Evolutionary conservation across 2,329 filamentous ascomycete genomes (phyloP).

Genomic region (Calonectria crousiana): DNA sequence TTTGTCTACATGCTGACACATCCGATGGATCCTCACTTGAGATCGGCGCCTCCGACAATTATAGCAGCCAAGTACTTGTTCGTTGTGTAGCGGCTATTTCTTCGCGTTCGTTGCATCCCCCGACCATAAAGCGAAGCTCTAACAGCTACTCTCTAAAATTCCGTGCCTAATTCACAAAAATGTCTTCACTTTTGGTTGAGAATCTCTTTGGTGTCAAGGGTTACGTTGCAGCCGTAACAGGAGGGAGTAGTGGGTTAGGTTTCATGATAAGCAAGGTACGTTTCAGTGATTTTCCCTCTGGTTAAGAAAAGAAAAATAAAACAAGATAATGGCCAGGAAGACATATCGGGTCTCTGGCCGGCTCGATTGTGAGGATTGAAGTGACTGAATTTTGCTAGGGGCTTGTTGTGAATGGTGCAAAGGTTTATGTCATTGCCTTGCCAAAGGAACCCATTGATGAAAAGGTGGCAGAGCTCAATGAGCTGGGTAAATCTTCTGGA

Average conservation of each 20-base stretch:
- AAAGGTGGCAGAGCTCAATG: constrained; percentile 53
- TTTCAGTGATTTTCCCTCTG: neutral
- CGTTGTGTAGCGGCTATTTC: neutral
- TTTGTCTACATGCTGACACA: neutral
- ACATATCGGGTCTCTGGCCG: neutral
- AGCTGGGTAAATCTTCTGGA: constrained; percentile 49
- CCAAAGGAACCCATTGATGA: constrained; percentile 55
- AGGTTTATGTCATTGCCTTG: constrained; percentile 57
- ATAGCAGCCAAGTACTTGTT: neutral
- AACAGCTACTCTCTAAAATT: neutral
- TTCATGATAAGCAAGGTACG: constrained; percentile 59
- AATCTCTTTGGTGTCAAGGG: constrained; percentile 45
- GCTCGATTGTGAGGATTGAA: too few relatives aligned
- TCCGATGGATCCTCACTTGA: neutral
- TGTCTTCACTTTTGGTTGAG: constrained; percentile 31
- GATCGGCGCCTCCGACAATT: constrained; percentile 12
- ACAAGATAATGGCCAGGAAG: neutral
- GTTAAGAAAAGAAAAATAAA: too few relatives aligned
- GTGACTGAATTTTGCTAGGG: constrained; percentile 46
- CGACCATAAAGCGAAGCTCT: neutral
- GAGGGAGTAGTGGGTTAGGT: constrained; percentile 58
- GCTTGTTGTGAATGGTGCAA: constrained; percentile 59
- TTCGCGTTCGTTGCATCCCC: neutral
- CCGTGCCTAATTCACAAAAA: neutral
- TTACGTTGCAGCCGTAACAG: constrained; percentile 50